Base-by-base conservation (phyloP, 768 basidiomycete genomes). In the Boletales sp. region DNA sequence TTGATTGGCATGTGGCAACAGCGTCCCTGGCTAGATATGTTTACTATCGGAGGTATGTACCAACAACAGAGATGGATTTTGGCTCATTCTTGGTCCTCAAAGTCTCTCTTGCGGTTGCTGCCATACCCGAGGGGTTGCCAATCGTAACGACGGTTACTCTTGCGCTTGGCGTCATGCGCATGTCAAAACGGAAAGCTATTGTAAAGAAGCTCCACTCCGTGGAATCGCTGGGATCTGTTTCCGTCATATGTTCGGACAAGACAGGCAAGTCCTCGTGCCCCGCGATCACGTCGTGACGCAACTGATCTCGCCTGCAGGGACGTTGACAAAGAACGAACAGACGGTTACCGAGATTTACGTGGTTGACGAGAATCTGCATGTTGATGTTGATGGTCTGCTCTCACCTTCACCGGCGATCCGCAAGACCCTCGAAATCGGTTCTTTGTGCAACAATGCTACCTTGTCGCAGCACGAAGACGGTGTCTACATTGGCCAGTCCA, bases 101-200 rank as follows among this genome's bases (percentile, higher is more conserved):
- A 96, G 94, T 98, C 4, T 98, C 94, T 2, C 80, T 98, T 53
- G 94, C 94, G 30, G 94, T 98, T n/a, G 94, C 94, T 48, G 94
- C 94, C 39, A 98, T 98, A 55, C 94, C 94, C 0, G 94, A 98
- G 72, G 94, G 94, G 13, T 71, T 98, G 14, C 94, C 94, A 0
- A 96, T 98, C 50, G 94, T 98, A 21, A 97, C 95, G 0, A 98
- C 94, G 0, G 94, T 98, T 19, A 98, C 95, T 5, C 82, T 98
- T 35, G 95, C 95, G 2, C 77, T 98, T 25, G 94, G 94, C 38
- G 94, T 98, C 3, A 68, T 96, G 57, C 72, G 95, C 10, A 97
- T 97, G 95, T 83, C 92, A 1, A 90, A 89, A 58, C 82, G 92
- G 19, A 95, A 93, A 53, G 94, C 94, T 0, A 97, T 98, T 52